phyloP scores from a whole-genome alignment of 805 yeast species.

The Pichia nakasei region DNA sequence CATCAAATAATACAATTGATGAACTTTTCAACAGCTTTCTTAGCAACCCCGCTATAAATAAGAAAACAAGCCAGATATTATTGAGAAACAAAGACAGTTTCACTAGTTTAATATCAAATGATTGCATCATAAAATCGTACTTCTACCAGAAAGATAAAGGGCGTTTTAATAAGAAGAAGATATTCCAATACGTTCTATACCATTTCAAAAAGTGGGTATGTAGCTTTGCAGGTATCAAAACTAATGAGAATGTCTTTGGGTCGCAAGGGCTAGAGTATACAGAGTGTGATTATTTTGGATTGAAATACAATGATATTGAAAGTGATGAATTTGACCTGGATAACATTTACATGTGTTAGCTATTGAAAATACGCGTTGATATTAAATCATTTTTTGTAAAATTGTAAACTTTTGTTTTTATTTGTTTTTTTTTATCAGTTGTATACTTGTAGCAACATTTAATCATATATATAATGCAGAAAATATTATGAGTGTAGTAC shows the following conservation, averaged over 20 bases:
- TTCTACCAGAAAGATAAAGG: not conserved
- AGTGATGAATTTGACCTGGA: conserved; percentile 7
- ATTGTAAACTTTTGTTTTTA: not conserved
- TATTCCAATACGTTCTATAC: not conserved
- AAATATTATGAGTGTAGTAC: conserved; percentile 4
- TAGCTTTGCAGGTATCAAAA: not conserved
- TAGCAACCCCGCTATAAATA: not conserved
- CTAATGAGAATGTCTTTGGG: not conserved
- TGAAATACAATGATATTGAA: conserved; percentile 1
- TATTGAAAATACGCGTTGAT: not conserved
- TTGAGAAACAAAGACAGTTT: conserved; percentile 6
- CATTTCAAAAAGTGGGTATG: conserved; percentile 7
- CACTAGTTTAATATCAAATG: conserved; percentile 1
- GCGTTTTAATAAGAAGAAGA: not conserved
- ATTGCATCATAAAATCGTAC: not conserved
- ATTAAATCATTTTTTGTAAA: not conserved
- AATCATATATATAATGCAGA: no score
- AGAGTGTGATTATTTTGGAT: conserved; percentile 8
- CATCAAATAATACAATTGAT: not conserved
- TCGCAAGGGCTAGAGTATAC: not conserved
- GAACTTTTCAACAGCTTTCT: not conserved
- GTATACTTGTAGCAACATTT: no score
- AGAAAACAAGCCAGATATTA: not conserved
- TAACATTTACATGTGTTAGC: not conserved
- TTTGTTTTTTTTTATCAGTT: not conserved